Evolutionary conservation across 169 alveolate species (phyloP).

Genomic region (Cryptosporidium canis): DNA sequence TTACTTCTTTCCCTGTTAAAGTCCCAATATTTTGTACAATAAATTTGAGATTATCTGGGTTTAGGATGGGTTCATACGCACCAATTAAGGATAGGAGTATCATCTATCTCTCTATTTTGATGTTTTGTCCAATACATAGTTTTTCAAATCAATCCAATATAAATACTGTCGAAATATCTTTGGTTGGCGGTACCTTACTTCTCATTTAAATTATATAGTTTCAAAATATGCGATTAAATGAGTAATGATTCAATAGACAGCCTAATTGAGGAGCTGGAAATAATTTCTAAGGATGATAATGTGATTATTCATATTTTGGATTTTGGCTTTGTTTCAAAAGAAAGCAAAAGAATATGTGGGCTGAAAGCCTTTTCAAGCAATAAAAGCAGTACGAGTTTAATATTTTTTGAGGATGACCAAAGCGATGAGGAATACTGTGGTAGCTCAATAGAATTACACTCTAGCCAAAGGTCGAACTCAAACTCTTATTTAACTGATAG

Average conservation of each 20-base stretch:
- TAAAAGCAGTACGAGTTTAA: slow-evolving; percentile 29
- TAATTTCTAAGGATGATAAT: slow-evolving; percentile 18
- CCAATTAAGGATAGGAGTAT: slow-evolving; percentile 37
- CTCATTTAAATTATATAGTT: not conserved
- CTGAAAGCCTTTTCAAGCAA: not conserved
- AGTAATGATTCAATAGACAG: not conserved
- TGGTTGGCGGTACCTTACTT: not conserved
- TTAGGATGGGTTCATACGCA: slow-evolving; percentile 52
- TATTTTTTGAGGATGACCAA: slow-evolving; percentile 21
- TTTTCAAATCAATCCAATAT: not conserved
- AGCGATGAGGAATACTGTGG: not conserved
- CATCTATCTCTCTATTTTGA: not conserved
- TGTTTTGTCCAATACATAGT: not conserved
- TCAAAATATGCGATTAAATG: not conserved
- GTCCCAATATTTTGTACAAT: slow-evolving; percentile 4
- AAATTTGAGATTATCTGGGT: not conserved
- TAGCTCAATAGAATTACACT: not conserved
- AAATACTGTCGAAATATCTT: not conserved
- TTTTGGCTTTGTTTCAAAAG: slow-evolving; percentile 50
- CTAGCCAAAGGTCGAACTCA: not conserved
- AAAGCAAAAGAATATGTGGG: slow-evolving; percentile 7
- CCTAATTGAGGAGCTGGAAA: slow-evolving; percentile 18
- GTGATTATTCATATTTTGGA: slow-evolving; percentile 24
- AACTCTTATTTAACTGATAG: not conserved
- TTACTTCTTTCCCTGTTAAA: slow-evolving; percentile 25